Evolutionary conservation across 139 green algal species (phyloP), one percentile per base, ranked within the genome.

Genomic region (Coccomyxa sp.): DNA sequence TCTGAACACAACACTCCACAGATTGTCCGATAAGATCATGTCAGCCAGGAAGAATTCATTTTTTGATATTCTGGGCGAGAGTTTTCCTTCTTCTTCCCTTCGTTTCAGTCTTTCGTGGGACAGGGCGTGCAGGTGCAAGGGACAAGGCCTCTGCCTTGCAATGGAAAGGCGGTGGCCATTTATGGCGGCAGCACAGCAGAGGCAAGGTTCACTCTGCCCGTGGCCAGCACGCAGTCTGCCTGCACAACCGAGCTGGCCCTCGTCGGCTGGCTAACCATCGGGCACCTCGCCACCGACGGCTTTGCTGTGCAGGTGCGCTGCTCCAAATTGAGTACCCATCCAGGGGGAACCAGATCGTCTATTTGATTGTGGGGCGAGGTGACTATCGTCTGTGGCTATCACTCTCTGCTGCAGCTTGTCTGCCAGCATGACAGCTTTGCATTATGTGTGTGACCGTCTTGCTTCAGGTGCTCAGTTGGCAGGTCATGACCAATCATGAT

Each of bases 211-310:
- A 83, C 81, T 75, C 83, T 91, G 76, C 88, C 88, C 1, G 82
- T 76, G 14, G 76, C 83, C 28, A 76, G 80, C 15, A 91, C 88
- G 13, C 82, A 82, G 79, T 82, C 71, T 76, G 81, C 63, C 18
- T 71, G 84, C 27, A 85, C 88, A 14, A 67, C 74, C 14, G 81
- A 51, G 17, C 79, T 92, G 82, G 38, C 89, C 18, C 77, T 76
- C 0, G 81, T 82, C 0, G 58, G 91, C 21, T 92, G 89, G 89
- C 75, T 92, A 15, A 92, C 89, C 13, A 82, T 89, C 9, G 89
- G 89, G 13, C 76, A 88, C 4, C 81, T 92, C 68, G 86, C 86
- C 27, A 81, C 74, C 17, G 82, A 89, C 45, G 80, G 84, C 21
- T 83, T 91, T n/a, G 88, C 84, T 31, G 63, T 92, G 59, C 89